Percentiles rank a stretch among this genome's conserved stretches.
These are phyloP conservation scores for Artomyces pyxidatus DNA, from an alignment of 768 basidiomycete genomes.

Conservation along the genomic window DNA sequence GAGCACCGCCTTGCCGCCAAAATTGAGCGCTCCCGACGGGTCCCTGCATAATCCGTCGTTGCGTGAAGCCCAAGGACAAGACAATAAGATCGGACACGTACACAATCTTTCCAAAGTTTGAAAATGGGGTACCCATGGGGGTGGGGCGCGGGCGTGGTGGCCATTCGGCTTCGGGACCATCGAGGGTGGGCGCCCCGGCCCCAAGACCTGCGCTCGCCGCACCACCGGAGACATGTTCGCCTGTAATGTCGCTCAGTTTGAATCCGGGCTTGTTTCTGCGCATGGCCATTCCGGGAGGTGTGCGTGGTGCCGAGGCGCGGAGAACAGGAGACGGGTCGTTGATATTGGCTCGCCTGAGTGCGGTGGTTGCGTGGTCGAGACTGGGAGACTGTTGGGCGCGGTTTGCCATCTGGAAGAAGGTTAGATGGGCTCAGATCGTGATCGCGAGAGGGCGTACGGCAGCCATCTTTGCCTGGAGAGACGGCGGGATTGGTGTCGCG, in stretches of 20 bases:
- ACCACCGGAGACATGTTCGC: constrained; percentile 34
- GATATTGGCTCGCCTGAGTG: constrained; percentile 31
- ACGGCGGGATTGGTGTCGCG: constrained; percentile 75
- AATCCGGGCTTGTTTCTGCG: constrained; percentile 46
- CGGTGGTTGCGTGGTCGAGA: constrained; percentile 32
- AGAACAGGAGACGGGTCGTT: constrained; percentile 12
- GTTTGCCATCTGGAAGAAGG: constrained; percentile 37
- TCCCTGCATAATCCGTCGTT: constrained; percentile 64
- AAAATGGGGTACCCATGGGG: constrained; percentile 70
- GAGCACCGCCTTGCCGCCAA: constrained; percentile 86
- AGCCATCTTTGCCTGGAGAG: constrained; percentile 90
- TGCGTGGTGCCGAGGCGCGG: constrained; percentile 24
- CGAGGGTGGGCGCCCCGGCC: constrained; percentile 49
- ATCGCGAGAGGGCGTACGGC: constrained; percentile 44
- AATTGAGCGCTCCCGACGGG: constrained; percentile 92
- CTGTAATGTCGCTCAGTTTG: constrained; percentile 52
- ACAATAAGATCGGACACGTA: no score
- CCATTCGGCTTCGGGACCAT: constrained; percentile 28
- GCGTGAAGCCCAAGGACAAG: no score
- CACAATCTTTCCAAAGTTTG: constrained; percentile 93
- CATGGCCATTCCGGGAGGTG: constrained; percentile 30
- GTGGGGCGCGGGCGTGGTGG: constrained; percentile 17
- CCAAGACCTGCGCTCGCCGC: constrained; percentile 64
- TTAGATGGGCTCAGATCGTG: constrained; percentile 15
- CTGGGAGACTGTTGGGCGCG: constrained; percentile 24